Percentiles rank a stretch among this genome's conserved stretches.
Conservation (phyloP, 192 early-diverging fungal species). For the Geosiphon pyriformis region DNA sequence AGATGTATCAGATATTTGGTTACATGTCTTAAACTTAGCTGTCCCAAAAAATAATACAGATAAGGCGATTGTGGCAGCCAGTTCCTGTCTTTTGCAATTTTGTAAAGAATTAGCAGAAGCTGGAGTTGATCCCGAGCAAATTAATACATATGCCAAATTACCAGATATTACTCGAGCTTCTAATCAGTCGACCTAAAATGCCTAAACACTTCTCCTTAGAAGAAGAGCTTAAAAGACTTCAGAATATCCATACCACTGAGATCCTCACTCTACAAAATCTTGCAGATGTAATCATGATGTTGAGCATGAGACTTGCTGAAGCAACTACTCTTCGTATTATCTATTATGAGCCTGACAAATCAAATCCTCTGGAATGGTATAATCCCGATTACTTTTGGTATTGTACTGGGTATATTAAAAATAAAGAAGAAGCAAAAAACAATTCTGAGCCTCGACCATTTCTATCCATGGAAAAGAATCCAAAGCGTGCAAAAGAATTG, state of each 20-base stretch:
- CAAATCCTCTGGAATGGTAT: background rate
- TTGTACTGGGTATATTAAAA: background rate
- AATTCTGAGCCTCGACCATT: conserved; percentile 16
- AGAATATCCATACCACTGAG: conserved; percentile 8
- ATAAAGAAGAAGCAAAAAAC: conserved; percentile 19
- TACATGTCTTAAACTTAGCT: conserved; percentile 7
- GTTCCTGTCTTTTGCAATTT: conserved; percentile 1
- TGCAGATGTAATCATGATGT: conserved; percentile 7
- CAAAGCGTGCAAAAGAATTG: conserved; percentile 15
- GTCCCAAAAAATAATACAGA: background rate
- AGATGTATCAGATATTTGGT: conserved; percentile 8
- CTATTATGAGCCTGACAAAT: background rate
- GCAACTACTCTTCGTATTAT: conserved; percentile 4
- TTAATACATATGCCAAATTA: conserved; percentile 2
- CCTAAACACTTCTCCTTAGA: conserved; percentile 5
- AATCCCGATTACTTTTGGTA: background rate
- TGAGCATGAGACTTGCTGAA: conserved; percentile 5
- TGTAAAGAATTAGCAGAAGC: conserved; percentile 9
- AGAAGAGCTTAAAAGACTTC: background rate
- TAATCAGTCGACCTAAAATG: background rate
- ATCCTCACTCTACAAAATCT: background rate
- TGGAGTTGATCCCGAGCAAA: background rate
- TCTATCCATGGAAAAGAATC: conserved; percentile 18
- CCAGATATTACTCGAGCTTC: conserved; percentile 3
- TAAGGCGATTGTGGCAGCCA: background rate